These are phyloP conservation scores for Neopestalotiopsis sp. DNA, from an alignment of 2,329 filamentous ascomycete species.

Conservation along the genomic window DNA sequence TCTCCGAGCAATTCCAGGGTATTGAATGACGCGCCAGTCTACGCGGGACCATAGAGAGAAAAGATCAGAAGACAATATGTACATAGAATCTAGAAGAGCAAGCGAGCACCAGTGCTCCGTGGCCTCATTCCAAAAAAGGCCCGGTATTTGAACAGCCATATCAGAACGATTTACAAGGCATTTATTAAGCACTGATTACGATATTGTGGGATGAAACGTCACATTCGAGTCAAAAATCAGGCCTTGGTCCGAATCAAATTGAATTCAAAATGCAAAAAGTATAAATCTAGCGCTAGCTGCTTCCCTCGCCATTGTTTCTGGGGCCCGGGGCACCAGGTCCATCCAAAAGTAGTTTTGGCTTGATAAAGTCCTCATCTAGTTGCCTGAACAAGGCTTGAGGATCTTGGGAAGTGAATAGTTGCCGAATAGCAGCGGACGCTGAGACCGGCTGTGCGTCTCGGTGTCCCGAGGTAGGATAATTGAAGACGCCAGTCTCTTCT, in stretches of 20 bases:
- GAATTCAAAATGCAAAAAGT: background rate
- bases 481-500: conserved; percentile 38
- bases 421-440: conserved; percentile 77
- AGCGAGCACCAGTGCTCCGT: background rate
- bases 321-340: conserved; percentile 43
- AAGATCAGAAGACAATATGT: conserved; percentile 3
- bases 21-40: background rate
- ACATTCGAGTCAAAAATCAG: background rate
- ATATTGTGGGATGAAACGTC: too few species aligned
- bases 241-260: background rate
- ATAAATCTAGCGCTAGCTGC: conserved; percentile 26
- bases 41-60: background rate
- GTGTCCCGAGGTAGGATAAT: conserved; percentile 41
- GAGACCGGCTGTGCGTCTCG: conserved; percentile 57
- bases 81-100: conserved; percentile 16
- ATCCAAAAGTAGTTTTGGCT: conserved; percentile 87
- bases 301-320: conserved; percentile 34
- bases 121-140: background rate
- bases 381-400: conserved; percentile 89
- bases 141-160: background rate
- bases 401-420: conserved; percentile 85
- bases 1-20: background rate
- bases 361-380: conserved; percentile 95
- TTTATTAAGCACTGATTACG: background rate
- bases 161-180: background rate